Conservation (phyloP, 495 filamentous ascomycete genomes). For the Ascobolus immersus region DNA sequence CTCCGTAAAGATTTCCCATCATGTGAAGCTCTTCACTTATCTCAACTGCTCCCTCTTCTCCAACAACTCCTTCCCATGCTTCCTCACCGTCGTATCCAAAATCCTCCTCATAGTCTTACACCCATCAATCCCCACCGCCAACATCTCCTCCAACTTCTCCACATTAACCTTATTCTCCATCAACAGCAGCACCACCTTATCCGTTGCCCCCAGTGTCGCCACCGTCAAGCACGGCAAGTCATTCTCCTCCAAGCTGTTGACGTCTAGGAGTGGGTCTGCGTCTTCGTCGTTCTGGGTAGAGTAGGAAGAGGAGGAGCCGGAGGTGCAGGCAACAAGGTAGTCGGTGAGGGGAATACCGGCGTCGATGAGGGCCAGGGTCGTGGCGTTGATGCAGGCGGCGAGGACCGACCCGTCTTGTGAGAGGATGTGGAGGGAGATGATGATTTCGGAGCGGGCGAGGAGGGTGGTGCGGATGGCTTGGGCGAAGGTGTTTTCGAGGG, state of each 20-base stretch:
- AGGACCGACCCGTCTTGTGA: conserved; percentile 75
- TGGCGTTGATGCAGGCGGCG: conserved; percentile 70
- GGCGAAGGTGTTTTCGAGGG: conserved; percentile 46
- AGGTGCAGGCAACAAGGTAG: conserved; percentile 68
- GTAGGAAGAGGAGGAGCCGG: conserved; percentile 46
- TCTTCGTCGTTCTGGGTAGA: conserved; percentile 32
- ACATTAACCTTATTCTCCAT: conserved; percentile 67
- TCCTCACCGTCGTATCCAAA: conserved; percentile 41
- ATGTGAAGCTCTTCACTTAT: no score
- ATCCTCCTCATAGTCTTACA: conserved; percentile 66
- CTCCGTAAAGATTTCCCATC: no score
- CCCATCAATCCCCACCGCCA: conserved; percentile 74
- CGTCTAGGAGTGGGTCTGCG: conserved; percentile 71
- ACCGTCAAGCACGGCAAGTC: conserved; percentile 78
- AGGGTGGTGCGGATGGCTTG: conserved; percentile 56
- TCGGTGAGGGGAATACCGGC: conserved; percentile 86
- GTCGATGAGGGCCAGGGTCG: conserved; percentile 76
- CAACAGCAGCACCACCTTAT: conserved; percentile 51
- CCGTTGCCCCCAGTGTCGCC: conserved; percentile 42
- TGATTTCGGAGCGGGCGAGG: conserved; percentile 69
- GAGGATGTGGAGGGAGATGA: conserved; percentile 62
- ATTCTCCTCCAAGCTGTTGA: conserved; percentile 65
- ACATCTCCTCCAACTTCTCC: conserved; percentile 61
- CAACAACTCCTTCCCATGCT: conserved; percentile 37
- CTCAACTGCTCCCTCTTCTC: conserved; percentile 22